phyloP scores from a whole-genome alignment of 345 rosid genomes.

The Raphanus sativus region DNA sequence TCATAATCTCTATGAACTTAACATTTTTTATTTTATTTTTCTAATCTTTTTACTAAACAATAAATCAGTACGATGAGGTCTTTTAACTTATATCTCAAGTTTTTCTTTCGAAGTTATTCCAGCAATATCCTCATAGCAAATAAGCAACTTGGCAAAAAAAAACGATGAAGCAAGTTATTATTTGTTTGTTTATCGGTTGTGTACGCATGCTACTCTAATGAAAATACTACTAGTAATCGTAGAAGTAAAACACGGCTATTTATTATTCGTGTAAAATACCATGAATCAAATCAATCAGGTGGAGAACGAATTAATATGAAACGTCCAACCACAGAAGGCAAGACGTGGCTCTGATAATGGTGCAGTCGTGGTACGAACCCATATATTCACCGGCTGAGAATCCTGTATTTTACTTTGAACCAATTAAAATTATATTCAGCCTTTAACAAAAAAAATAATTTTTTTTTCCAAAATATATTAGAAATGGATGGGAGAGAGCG shows the following conservation, averaged over 20 bases:
- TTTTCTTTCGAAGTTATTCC: no score
- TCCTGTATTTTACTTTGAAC: constrained; percentile 19
- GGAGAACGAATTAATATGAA: constrained; percentile 21
- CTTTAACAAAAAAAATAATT: neutral
- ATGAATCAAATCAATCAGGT: constrained; percentile 31
- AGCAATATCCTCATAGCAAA: neutral
- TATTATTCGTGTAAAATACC: neutral
- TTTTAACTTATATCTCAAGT: no score
- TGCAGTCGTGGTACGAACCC: constrained; percentile 36
- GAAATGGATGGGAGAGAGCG: constrained; percentile 21
- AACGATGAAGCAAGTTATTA: neutral
- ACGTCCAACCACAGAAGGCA: constrained; percentile 30
- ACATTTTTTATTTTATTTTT: no score
- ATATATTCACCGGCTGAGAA: constrained; percentile 31
- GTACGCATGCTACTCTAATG: neutral
- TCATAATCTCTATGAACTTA: no score
- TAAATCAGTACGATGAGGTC: no score
- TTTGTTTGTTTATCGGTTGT: neutral
- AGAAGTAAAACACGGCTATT: neutral
- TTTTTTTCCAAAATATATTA: neutral
- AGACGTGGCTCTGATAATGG: constrained; percentile 33
- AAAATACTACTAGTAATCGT: neutral
- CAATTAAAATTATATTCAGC: constrained; percentile 1
- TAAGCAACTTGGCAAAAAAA: neutral
- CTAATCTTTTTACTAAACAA: no score